Evolutionary conservation across 257 asterid genomes (phyloP), one percentile per base, ranked within the genome.

Genomic region (Petunia axillaris): DNA sequence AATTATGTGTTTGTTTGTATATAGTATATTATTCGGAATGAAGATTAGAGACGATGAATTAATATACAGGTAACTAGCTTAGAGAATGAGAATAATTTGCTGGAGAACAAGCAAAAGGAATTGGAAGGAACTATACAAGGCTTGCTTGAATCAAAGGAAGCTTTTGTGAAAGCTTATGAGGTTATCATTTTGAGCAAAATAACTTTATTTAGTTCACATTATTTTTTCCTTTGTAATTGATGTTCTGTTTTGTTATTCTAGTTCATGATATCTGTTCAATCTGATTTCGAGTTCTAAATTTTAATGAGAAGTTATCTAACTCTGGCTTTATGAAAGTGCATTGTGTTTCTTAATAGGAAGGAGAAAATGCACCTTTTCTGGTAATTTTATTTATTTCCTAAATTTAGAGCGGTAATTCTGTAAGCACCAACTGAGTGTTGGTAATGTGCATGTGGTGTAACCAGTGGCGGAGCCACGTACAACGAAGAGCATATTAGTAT

Each of bases 91-190:
- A 87, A 83, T 77, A 83, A 78, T 37, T 36, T 87, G 85, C 87
- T 87, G 63, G 89, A 87, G 81, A 82, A 75, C 76, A 82, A 65
- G 81, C 87, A 81, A 84, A 85, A 78, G 81, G 89, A 85, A 59
- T 43, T 85, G 86, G 81, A 82, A 52, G 91, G 77, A 79, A 84
- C 86, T 43, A 77, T 87, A 57, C 48, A 79, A 64, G 81, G 59
- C 78, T 70, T 85, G 57, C 81, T 87, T 40, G 89, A 82, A 75
- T 87, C 89, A 40, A 85, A 79, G 35, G 87, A 87, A 10, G 63
- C 79, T 77, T 87, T 87, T 76, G 64, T 66, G 50, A 85, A 85
- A 64, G 84, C 79, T n/a, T 87, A 87, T 83, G 87, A 87, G 91
- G 91, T 87, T 75, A 77, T 76, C 39, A 41, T 71, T 48, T 41